Base-by-base conservation (phyloP, 1,284 basidiomycete genomes). In the Farysia itapuensis region DNA sequence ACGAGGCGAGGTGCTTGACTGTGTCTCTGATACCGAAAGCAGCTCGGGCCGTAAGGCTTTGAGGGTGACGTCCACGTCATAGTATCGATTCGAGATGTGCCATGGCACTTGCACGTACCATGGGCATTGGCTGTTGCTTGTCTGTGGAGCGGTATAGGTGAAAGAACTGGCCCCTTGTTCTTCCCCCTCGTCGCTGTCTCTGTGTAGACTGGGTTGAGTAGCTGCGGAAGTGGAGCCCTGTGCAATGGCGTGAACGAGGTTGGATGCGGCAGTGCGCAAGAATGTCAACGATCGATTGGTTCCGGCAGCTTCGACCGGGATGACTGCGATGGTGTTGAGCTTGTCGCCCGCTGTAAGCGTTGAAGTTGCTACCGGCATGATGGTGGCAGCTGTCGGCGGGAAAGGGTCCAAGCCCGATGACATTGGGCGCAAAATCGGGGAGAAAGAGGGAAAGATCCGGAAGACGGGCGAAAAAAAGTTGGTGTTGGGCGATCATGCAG, bases 81-180 rank as follows among this genome's bases (percentile, higher is more conserved):
- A 70, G 58, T 70, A 70, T 2, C 65, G 54, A 34, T 70, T 70
- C 0, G 58, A 59, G 31, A 70, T 70, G 38, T 50, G 57, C 39
- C 64, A 70, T 0, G 64, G 43, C 3, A 40, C 36, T 21, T 42
- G 39, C n/a, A 35, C 26, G 23, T 45, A 45, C 48, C 47, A 52
- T 4, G 33, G 29, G 11, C 18, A 4, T 29, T 18, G 24, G 24
- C 4, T 4, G n/a, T 12, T 24, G 36, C 11, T 8, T 8, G 6
- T 4, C 2, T 19, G 3, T 3, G 45, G 42, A 9, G 49, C 53
- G 2, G 18, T 29, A 28, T 63, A 63, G 21, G 40, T 49, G 39
- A 63, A 63, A 1, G 49, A 57, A 44, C 49, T 50, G 9, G 49
- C 39, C 2, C 53, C 59, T 11, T 48, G 32, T 14, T 57, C 59